Percentiles rank a stretch among this genome's conserved stretches.
Evolutionary conservation across 2,329 filamentous ascomycete species (phyloP).

Genomic region (Colletotrichum lindemuthianum): DNA sequence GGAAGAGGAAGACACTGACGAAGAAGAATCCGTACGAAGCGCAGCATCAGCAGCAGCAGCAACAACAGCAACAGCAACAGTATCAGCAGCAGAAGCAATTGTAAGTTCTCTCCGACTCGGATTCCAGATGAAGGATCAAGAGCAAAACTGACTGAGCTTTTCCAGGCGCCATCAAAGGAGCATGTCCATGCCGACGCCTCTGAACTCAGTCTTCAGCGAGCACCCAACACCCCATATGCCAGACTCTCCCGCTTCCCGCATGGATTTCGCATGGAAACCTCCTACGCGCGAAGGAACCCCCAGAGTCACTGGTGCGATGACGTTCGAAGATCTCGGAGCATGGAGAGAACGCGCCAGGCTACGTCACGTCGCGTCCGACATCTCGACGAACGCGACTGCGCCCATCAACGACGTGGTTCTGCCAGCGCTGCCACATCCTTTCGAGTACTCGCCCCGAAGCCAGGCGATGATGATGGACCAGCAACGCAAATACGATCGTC

Average conservation of each 20-base stretch:
- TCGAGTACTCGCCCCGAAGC: conserved; percentile 5
- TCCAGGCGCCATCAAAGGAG: conserved; percentile 21
- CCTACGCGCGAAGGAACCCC: conserved; percentile 9
- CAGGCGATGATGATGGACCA: not conserved
- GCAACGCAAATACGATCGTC: conserved; percentile 3
- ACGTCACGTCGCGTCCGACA: conserved; percentile 9
- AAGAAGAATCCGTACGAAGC: conserved; percentile 14
- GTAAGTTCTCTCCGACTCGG: not conserved
- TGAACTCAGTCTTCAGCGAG: conserved; percentile 16
- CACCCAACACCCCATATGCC: not conserved
- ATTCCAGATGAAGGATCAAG: too few relatives aligned
- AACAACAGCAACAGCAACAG: not conserved
- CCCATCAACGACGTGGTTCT: conserved; percentile 2
- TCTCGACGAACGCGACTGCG: conserved; percentile 21
- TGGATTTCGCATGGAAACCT: conserved; percentile 25
- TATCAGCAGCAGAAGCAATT: not conserved
- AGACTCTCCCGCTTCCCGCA: not conserved
- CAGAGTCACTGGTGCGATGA: not conserved
- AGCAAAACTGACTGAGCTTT: not conserved
- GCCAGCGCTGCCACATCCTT: not conserved
- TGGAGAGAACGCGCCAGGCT: conserved; percentile 17
- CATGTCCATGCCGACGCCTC: conserved; percentile 24
- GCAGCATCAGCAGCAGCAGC: not conserved
- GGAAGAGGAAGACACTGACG: conserved; percentile 14
- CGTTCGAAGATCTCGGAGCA: conserved; percentile 1